A percentile compares a stretch with the other conserved stretches of the same genome.
These are phyloP conservation scores for Boletus edulis DNA, from an alignment of 768 basidiomycete species.

Conservation along the genomic window DNA sequence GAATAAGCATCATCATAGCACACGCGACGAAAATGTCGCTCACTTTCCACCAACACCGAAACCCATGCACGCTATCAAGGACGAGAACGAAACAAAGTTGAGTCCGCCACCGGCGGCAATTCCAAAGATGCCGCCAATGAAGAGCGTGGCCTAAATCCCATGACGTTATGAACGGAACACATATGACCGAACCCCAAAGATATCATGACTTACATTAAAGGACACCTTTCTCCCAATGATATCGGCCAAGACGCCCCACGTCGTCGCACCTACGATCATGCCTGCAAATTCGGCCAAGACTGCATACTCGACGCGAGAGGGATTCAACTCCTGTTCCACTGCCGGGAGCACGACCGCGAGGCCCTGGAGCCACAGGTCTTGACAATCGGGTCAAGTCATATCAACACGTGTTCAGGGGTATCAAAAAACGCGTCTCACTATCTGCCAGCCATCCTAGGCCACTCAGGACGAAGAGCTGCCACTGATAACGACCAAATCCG, in stretches of 20 bases:
- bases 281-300: slow-evolving; percentile 48
- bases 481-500: slow-evolving; percentile 50
- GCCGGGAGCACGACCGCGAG: slow-evolving; percentile 46
- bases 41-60: slow-evolving; percentile 54
- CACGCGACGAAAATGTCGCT: slow-evolving; percentile 18
- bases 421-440: slow-evolving; percentile 31
- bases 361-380: slow-evolving; percentile 44
- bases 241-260: slow-evolving; percentile 50
- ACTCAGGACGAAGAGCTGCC: slow-evolving; percentile 44
- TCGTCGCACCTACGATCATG: slow-evolving; percentile 46
- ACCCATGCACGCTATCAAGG: slow-evolving; percentile 45
- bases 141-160: slow-evolving; percentile 30
- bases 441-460: slow-evolving; percentile 51
- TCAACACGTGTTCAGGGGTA: slow-evolving; percentile 23
- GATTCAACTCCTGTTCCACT: slow-evolving; percentile 42
- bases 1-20: slow-evolving; percentile 20
- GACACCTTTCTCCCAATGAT: slow-evolving; percentile 46
- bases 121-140: slow-evolving; percentile 46
- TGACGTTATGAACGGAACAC: background rate
- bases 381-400: background rate
- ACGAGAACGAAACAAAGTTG: slow-evolving; percentile 45
- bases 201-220: slow-evolving; percentile 36
- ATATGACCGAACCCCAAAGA: background rate
- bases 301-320: slow-evolving; percentile 42
- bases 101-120: slow-evolving; percentile 46